Conservation (phyloP, 225 moss, liverwort and hornwort species). For the Physcomitrellopsis africana region DNA sequence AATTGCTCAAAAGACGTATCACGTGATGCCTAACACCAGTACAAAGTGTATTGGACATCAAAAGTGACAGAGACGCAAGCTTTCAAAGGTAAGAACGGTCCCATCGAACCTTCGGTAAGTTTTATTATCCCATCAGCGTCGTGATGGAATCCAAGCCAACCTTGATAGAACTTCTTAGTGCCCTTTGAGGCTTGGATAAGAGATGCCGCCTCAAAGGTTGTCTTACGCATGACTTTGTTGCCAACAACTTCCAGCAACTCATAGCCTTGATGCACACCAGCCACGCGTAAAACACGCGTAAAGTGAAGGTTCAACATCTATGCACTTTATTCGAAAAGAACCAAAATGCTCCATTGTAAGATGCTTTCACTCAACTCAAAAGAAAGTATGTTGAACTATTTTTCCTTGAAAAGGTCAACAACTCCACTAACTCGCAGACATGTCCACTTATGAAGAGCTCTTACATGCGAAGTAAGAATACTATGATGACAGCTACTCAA, state of each 20-base stretch:
- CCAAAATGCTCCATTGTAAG: neutral
- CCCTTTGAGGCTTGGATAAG: constrained; percentile 90
- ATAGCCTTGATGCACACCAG: constrained; percentile 60
- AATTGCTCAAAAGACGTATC: neutral
- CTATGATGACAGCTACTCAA: neutral
- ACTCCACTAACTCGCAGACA: neutral
- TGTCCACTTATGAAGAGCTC: neutral
- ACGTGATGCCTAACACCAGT: neutral
- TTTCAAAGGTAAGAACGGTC: constrained; percentile 1
- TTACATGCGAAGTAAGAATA: no score
- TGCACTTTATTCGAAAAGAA: no score
- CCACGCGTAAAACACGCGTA: constrained; percentile 11
- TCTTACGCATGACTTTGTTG: constrained; percentile 59
- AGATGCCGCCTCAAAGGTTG: constrained; percentile 88
- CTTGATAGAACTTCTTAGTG: constrained; percentile 76
- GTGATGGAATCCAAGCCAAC: constrained; percentile 39
- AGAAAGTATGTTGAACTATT: no score
- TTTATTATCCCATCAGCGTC: neutral
- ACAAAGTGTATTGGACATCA: constrained; percentile 1
- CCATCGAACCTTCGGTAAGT: no score
- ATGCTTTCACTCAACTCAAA: neutral
- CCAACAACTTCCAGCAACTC: constrained; percentile 82
- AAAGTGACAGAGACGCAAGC: neutral
- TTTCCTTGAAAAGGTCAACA: no score
- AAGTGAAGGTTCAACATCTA: no score